Percentiles rank a stretch among this genome's conserved stretches.
phyloP scores from a whole-genome alignment of 2,329 filamentous ascomycete genomes.

The Verticillium klebahnii region DNA sequence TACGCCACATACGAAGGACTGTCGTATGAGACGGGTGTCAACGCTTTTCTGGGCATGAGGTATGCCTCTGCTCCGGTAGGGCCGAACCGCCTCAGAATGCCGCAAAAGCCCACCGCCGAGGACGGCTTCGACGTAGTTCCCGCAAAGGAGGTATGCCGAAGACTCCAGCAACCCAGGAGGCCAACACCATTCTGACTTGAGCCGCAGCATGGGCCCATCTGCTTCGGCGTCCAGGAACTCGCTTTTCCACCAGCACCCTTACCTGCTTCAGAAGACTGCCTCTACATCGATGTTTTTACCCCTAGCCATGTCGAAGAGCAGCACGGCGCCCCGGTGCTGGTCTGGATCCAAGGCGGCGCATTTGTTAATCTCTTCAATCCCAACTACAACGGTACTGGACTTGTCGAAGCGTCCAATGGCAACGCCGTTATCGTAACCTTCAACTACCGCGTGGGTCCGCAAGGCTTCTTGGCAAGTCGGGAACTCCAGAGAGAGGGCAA shows the following conservation, averaged over 20 bases:
- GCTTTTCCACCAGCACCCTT: too few relatives aligned
- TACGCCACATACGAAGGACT: too few relatives aligned
- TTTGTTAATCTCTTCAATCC: constrained; percentile 45
- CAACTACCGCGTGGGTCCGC: constrained; percentile 73
- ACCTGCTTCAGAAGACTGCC: constrained; percentile 53
- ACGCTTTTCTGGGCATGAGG: constrained; percentile 44
- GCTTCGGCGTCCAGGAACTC: too few relatives aligned
- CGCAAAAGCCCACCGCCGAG: too few relatives aligned
- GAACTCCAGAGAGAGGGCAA: constrained; percentile 35
- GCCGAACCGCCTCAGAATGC: constrained; percentile 16
- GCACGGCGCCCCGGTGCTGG: constrained; percentile 59
- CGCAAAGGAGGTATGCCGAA: too few relatives aligned
- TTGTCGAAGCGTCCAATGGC: constrained; percentile 46
- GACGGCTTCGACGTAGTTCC: too few relatives aligned
- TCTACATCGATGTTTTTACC: constrained; percentile 62
- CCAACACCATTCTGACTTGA: too few relatives aligned
- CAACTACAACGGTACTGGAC: constrained; percentile 54
- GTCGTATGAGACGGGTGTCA: too few relatives aligned
- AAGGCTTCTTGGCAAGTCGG: constrained; percentile 57
- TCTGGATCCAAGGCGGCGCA: constrained; percentile 55
- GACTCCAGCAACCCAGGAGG: too few relatives aligned
- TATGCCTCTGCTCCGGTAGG: constrained; percentile 45
- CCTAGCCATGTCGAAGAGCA: constrained; percentile 47
- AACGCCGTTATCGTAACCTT: constrained; percentile 65
- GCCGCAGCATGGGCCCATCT: too few relatives aligned